Conservation (phyloP, 2,329 filamentous ascomycete species). For the Rhynchosporium agropyri region DNA sequence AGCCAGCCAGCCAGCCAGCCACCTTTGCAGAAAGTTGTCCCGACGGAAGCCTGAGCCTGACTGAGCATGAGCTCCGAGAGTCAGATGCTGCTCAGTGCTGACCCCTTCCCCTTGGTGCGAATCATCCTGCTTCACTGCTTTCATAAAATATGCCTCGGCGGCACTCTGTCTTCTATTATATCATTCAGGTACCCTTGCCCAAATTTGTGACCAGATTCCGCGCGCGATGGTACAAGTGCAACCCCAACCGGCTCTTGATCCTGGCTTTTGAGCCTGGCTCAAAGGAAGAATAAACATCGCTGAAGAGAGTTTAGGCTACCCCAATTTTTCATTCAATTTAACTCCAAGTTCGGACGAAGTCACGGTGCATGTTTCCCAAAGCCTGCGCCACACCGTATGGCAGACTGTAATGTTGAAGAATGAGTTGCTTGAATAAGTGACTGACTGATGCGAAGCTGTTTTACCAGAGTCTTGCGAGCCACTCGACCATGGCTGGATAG, state of each 20-base stretch:
- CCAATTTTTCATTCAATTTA: conserved; percentile 1
- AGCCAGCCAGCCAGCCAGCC: not conserved
- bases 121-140: conserved; percentile 3
- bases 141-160: not conserved
- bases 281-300: conserved; percentile 13
- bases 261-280: not conserved
- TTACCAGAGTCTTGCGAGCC: not conserved
- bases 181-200: not conserved
- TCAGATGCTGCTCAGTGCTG: conserved; percentile 7
- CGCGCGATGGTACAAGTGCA: conserved; percentile 9
- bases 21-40: not conserved
- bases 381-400: conserved; percentile 6
- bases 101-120: not conserved
- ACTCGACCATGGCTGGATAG: not conserved
- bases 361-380: not conserved
- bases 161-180: not conserved
- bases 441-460: not conserved
- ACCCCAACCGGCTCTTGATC: not conserved
- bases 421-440: not conserved
- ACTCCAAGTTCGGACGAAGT: conserved; percentile 9
- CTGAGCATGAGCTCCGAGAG: not conserved
- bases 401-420: conserved; percentile 4
- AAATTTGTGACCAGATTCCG: not conserved
- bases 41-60: conserved; percentile 1
- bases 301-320: conserved; percentile 5